Base-by-base conservation (phyloP, 2,329 filamentous ascomycete genomes). In the Thyridium curvatum region DNA sequence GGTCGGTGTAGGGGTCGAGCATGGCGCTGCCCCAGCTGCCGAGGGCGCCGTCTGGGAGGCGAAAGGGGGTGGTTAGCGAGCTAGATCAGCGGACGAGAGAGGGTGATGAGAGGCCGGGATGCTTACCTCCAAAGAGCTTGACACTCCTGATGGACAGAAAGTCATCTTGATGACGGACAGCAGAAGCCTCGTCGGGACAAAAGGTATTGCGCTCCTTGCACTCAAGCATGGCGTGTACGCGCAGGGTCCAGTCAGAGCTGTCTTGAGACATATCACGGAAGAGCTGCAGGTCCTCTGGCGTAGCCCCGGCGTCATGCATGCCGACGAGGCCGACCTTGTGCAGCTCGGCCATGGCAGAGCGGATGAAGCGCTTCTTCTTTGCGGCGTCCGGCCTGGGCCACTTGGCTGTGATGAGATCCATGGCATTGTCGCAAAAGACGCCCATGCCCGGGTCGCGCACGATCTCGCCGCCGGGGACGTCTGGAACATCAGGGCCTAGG, bases 401-500 rank as follows among this genome's bases (percentile, higher is more conserved):
- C 14, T 74, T 49, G 3, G 65, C 59, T 41, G 68, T 63, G 29
- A 84, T 68, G 37, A 81, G 56, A 32, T 81, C 76, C 72, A 85
- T 84, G 17, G 82, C 81, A 51, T 85, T 85, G 56, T 86, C 82
- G 52, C 82, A 86, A 48, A 86, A 85, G 9, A 86, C 80, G 32
- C 82, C 82, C 50, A 72, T 67, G 0, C 78, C 78, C 1, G 81
- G 80, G 4, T 75, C 61, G 21, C 71, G 67, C 12, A 82, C 56
- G 10, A 84, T 71, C 42, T 84, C 78, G 2, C 82, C 82, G 10
- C 81, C 82, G 2, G 79, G 77, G 2, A 80, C 54, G 40, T 74
- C 68, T 2, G 69, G 62, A 18, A 73, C 46, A 8, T 72, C 62
- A 2, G 61, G 49, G 1, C 79, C 73, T 6, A 86, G 68, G 2